phyloP scores from a whole-genome alignment of 306 rosid genomes.

The Dicorynia guianensis region DNA sequence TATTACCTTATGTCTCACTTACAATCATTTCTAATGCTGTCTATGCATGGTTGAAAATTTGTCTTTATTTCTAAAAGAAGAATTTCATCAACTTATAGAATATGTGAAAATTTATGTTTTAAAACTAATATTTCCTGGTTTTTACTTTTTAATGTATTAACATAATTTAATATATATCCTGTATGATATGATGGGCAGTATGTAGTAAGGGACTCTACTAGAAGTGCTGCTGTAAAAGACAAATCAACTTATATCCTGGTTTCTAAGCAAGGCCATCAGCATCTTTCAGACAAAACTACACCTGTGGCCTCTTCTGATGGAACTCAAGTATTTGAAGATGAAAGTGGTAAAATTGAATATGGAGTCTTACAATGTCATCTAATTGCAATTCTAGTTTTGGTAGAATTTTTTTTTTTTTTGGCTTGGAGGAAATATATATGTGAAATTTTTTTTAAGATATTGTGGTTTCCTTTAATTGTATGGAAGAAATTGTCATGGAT shows the following conservation, averaged over 20 bases:
- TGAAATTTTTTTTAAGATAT: neutral
- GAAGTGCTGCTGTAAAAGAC: conserved; percentile 50
- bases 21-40: too few species aligned
- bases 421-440: neutral
- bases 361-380: conserved; percentile 33
- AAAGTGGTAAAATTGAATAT: conserved; percentile 59
- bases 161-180: conserved; percentile 30
- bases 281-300: conserved; percentile 54
- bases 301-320: conserved; percentile 56
- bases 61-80: too few species aligned
- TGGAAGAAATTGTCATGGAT: neutral
- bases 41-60: too few species aligned
- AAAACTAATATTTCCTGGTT: conserved; percentile 31
- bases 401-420: conserved; percentile 13
- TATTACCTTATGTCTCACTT: too few species aligned
- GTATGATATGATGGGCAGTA: conserved; percentile 55
- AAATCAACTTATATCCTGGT: conserved; percentile 55
- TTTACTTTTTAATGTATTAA: conserved; percentile 6
- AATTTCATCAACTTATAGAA: too few species aligned
- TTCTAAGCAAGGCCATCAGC: conserved; percentile 59
- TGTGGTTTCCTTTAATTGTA: neutral
- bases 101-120: neutral
- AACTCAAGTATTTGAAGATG: conserved; percentile 50
- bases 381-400: neutral
- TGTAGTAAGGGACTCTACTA: conserved; percentile 66